Evolutionary conservation across 306 rosid species (phyloP).

Genomic region (Cyamopsis tetragonoloba): DNA sequence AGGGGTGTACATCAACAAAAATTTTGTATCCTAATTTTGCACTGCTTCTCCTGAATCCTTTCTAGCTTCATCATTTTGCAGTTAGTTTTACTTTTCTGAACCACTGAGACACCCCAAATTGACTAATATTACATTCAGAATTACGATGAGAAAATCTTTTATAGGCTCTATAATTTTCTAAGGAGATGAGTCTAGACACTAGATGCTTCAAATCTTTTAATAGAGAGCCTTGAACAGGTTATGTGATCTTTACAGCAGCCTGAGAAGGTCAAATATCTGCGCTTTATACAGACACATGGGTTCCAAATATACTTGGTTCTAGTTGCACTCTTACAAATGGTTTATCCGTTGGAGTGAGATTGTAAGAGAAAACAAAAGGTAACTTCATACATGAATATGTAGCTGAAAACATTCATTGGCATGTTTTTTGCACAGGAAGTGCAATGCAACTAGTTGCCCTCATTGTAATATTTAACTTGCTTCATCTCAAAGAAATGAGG

Average conservation of each 20-base stretch:
- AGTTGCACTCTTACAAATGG: background rate
- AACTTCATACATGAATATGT: background rate
- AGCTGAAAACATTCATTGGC: background rate
- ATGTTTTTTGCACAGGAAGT: background rate
- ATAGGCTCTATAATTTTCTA: background rate
- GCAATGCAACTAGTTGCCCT: background rate
- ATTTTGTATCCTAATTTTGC: conserved; percentile 11
- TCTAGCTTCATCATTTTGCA: conserved; percentile 16
- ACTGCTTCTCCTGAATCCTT: background rate
- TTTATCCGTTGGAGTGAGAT: background rate
- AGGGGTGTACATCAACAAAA: background rate
- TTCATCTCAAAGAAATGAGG: conserved; percentile 37
- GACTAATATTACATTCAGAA: background rate
- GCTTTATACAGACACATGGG: background rate
- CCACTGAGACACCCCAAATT: background rate
- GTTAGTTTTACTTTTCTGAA: background rate
- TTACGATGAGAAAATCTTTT: background rate
- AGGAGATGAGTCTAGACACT: background rate
- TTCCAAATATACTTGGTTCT: background rate
- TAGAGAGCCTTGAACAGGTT: background rate
- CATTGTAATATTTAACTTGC: background rate
- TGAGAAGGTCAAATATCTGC: background rate
- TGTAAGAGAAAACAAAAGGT: background rate
- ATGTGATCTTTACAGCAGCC: background rate
- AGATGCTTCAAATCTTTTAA: background rate